Evolutionary conservation across 169 alveolate species (phyloP), one percentile per base, ranked within the genome.

Genomic region (Eimeria falciformis): DNA sequence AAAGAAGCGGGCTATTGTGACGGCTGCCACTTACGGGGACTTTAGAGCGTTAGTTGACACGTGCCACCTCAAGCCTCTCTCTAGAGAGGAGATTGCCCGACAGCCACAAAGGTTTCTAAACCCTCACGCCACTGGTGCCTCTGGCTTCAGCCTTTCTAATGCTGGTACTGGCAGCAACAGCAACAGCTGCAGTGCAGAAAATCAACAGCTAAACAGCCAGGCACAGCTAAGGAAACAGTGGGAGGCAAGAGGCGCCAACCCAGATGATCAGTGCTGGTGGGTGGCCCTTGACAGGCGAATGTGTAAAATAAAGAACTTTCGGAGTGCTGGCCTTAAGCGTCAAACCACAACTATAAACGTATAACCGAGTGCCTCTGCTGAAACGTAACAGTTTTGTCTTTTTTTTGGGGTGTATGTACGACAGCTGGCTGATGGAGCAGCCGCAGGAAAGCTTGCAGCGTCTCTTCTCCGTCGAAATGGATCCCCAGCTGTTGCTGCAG

Each of bases 381-480:
- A 17, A 62, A 33, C 73, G 23, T 21, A 62, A 25, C 81, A 68
- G 29, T 68, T 47, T 33, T 14, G 33, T 23, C 5, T 9, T 43
- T 25, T 9, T 25, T 11, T 11, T 25, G 81, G 12, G 5, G 43
- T 68, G 33, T 68, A n/a, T 33, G 81, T 17, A 33, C n/a, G n/a
- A n/a, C 81, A 68, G 81, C 7, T 68, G 81, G 81, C 81, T 68
- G 81, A 43, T 68, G 33, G 25, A 68, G 81, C 81, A 68, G 81
- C 81, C 81, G 29, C 81, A 68, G 50, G 81, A 68, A 68, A 27
- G 81, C 1, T 47, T 68, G 21, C 81, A 68, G 29, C 81, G 47
- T 17, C 6, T 68, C 81, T 68, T 68, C 45, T 27, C 29, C 50
- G 47, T 68, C 0, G 81, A 68, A 9, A 68, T 68, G 1, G 81